Evolutionary conservation across 2,329 filamentous ascomycete species (phyloP).

Genomic region (Fusarium compactum): DNA sequence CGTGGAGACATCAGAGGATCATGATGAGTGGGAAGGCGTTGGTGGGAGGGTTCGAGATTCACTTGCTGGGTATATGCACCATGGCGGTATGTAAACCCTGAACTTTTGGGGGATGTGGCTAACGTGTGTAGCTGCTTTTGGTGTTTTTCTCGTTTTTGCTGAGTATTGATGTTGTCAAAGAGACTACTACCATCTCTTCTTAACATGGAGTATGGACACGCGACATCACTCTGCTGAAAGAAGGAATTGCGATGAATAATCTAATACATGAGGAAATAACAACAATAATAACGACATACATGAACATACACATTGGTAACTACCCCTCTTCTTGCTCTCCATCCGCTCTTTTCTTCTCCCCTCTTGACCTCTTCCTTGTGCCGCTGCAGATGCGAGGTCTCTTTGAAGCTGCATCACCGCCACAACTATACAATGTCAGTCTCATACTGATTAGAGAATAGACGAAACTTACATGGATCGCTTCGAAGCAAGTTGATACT

Average conservation of each 20-base stretch:
- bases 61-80: conserved; percentile 37
- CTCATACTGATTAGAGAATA: not conserved
- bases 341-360: not conserved
- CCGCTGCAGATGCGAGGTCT: not conserved
- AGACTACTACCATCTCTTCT: not conserved
- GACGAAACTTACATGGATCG: not conserved
- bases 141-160: conserved; percentile 44
- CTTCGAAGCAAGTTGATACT: not conserved
- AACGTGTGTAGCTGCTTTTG: conserved; percentile 36
- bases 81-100: conserved; percentile 29
- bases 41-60: conserved; percentile 50
- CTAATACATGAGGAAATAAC: not conserved
- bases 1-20: conserved; percentile 50
- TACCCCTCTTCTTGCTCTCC: not conserved
- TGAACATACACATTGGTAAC: not conserved
- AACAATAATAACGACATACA: not conserved
- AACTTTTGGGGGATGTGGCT: not conserved
- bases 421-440: not conserved
- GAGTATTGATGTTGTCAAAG: conserved; percentile 40
- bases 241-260: not conserved
- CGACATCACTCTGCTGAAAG: not conserved
- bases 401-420: not conserved
- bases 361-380: not conserved
- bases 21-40: conserved; percentile 50
- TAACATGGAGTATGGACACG: not conserved